These are phyloP conservation scores for Brassica nigra DNA, from an alignment of 345 rosid genomes.

Conservation along the genomic window DNA sequence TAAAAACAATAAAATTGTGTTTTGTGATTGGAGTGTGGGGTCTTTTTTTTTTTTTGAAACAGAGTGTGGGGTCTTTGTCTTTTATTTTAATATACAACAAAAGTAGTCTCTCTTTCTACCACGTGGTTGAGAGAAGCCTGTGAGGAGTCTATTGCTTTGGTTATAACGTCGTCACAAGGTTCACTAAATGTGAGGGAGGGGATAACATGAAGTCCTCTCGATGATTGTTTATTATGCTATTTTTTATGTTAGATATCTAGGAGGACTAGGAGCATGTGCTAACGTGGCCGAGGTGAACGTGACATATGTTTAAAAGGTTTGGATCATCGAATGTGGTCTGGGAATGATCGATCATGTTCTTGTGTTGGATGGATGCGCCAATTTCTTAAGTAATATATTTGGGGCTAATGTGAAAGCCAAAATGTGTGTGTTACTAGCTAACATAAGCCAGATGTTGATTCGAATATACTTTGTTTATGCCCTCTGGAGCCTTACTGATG, in stretches of 20 bases:
- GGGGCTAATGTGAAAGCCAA: neutral
- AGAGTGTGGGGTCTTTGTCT: constrained; percentile 1
- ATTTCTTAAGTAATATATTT: neutral
- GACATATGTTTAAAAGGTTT: constrained; percentile 10
- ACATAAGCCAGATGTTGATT: constrained; percentile 3
- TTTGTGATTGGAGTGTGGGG: constrained; percentile 26
- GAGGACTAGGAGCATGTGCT: constrained; percentile 20
- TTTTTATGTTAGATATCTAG: neutral
- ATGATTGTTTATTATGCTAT: neutral
- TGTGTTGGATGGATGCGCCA: neutral
- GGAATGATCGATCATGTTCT: constrained; percentile 16
- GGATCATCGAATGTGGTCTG: neutral
- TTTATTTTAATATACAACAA: neutral
- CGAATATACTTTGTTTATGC: neutral
- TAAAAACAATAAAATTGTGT: constrained; percentile 19
- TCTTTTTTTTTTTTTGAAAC: neutral
- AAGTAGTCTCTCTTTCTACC: constrained; percentile 16
- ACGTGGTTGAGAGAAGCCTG: constrained; percentile 22
- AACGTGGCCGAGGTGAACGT: constrained; percentile 14
- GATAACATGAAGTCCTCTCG: constrained; percentile 4
- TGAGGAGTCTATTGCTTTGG: constrained; percentile 31
- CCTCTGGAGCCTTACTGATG: neutral
- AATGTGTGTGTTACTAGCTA: neutral
- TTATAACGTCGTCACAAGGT: constrained; percentile 38
- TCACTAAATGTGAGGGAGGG: constrained; percentile 4